These are phyloP conservation scores for Mycosarcoma maydis DNA, from an alignment of 1,284 basidiomycete genomes.

Conservation along the genomic window DNA sequence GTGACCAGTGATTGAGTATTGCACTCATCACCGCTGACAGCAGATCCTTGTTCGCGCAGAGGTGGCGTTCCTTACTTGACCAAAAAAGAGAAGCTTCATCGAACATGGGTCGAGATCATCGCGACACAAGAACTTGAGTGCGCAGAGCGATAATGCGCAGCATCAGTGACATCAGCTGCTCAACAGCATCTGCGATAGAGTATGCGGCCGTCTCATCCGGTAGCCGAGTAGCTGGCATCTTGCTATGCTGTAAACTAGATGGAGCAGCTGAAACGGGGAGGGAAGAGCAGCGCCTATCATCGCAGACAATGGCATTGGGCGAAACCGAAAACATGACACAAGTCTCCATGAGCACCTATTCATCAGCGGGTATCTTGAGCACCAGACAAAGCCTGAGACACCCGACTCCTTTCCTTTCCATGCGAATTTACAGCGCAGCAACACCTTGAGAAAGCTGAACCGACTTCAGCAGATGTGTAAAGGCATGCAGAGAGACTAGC, in stretches of 20 bases:
- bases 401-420: not conserved
- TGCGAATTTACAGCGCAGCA: not conserved
- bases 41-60: not conserved
- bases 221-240: conserved; percentile 36
- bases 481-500: not conserved
- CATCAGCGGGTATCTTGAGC: conserved; percentile 1
- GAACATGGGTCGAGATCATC: not conserved
- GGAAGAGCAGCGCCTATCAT: conserved; percentile 2
- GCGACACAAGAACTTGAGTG: not conserved
- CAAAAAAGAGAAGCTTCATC: conserved; percentile 34
- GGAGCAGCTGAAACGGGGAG: conserved; percentile 41
- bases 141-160: not conserved
- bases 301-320: not conserved
- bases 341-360: not conserved
- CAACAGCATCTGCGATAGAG: not conserved
- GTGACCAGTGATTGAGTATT: no score
- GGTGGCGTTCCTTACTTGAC: conserved; percentile 15
- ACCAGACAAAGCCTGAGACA: not conserved
- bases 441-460: not conserved
- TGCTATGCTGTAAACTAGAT: conserved; percentile 6
- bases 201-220: conserved; percentile 7
- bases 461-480: not conserved
- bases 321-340: conserved; percentile 1
- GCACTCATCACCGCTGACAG: not conserved
- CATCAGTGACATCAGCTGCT: not conserved